A percentile compares a stretch with the other conserved stretches of the same genome.
Conservation (phyloP, 331 rosid genomes). For the Acacia pycnantha region DNA sequence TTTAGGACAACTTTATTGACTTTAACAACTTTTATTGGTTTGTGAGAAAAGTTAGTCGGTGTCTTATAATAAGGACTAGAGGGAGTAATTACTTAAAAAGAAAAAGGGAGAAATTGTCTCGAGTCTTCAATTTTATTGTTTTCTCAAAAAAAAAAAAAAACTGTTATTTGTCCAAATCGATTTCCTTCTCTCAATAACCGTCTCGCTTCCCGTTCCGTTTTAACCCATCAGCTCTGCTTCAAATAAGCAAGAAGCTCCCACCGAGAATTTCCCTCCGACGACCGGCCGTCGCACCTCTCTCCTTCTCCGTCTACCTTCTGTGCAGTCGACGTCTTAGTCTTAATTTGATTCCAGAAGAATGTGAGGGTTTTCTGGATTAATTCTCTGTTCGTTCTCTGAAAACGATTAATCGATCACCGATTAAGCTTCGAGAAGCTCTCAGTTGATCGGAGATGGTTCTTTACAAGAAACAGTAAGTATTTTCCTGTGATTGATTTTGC, state of each 20-base stretch:
- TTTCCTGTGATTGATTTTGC: background rate
- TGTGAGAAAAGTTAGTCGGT: too few species aligned
- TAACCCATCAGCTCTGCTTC: background rate
- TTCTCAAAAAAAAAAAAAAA: background rate
- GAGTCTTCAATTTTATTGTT: background rate
- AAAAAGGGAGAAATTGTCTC: background rate
- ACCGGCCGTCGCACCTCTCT: background rate
- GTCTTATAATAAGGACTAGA: too few species aligned
- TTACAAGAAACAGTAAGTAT: background rate
- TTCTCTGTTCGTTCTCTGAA: background rate
- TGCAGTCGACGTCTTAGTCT: background rate
- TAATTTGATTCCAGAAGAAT: background rate
- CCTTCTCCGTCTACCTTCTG: conserved; percentile 12
- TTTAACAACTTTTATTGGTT: too few species aligned
- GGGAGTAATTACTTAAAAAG: background rate
- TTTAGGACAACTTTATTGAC: too few species aligned
- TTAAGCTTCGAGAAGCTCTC: background rate
- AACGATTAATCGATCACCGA: background rate
- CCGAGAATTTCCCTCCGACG: conserved; percentile 30
- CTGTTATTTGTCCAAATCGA: background rate
- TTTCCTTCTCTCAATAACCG: background rate
- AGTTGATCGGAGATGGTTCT: background rate
- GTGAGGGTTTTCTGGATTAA: background rate
- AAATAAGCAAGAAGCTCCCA: conserved; percentile 1
- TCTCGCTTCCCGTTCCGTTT: background rate